Evolutionary conservation across 2,329 filamentous ascomycete species (phyloP).

Genomic region (Cladorrhinum sp.): DNA sequence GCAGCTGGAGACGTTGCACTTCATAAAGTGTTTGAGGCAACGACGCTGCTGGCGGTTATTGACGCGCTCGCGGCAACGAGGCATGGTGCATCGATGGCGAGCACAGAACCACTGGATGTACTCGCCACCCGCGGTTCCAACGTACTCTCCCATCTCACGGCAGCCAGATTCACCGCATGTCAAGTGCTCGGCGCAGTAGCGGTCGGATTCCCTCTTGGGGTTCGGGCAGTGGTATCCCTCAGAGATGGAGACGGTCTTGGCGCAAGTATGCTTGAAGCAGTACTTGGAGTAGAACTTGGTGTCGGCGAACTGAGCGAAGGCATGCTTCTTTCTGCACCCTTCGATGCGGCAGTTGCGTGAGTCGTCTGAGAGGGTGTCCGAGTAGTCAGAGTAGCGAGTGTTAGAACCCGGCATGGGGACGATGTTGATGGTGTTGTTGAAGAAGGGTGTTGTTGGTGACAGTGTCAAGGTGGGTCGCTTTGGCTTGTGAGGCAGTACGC

Average conservation of each 20-base stretch:
- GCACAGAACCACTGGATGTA: slow-evolving; percentile 22
- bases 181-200: slow-evolving; percentile 19
- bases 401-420: slow-evolving; percentile 7
- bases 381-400: slow-evolving; percentile 16
- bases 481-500: too few relatives aligned
- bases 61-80: slow-evolving; percentile 14
- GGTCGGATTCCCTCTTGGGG: slow-evolving; percentile 4
- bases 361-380: slow-evolving; percentile 13
- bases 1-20: slow-evolving; percentile 17
- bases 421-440: not conserved
- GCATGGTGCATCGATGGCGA: slow-evolving; percentile 20
- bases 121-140: not conserved
- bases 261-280: slow-evolving; percentile 24
- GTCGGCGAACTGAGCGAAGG: slow-evolving; percentile 1
- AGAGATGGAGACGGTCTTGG: slow-evolving; percentile 5
- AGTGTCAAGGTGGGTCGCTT: not conserved
- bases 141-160: slow-evolving; percentile 15
- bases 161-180: slow-evolving; percentile 20
- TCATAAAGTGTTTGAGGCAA: slow-evolving; percentile 17
- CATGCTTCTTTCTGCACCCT: slow-evolving; percentile 20
- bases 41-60: slow-evolving; percentile 16
- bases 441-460: not conserved
- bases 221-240: slow-evolving; percentile 20
- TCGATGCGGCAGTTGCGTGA: slow-evolving; percentile 17
- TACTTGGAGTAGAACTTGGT: slow-evolving; percentile 22